Conservation (phyloP, 2,329 filamentous ascomycete species). For the Alternaria dauci region DNA sequence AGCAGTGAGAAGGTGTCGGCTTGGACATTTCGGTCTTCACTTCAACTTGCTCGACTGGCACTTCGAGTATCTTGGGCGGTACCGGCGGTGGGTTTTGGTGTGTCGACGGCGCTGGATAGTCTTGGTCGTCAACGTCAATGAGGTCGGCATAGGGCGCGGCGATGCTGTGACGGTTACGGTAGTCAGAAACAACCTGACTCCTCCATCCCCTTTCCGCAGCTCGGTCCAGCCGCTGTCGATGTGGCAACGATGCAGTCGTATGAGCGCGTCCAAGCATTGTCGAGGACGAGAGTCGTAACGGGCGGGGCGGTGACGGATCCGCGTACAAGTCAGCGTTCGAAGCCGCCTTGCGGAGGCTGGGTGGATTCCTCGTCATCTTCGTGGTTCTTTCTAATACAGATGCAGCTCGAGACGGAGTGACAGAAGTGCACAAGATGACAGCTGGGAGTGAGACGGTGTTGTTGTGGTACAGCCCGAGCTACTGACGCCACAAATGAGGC, state of each 20-base stretch:
- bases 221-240: constrained; percentile 32
- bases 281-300: constrained; percentile 37
- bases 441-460: constrained; percentile 10
- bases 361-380: constrained; percentile 50
- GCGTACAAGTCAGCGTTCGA: constrained; percentile 50
- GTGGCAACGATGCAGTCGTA: constrained; percentile 39
- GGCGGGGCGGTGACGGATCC: constrained; percentile 42
- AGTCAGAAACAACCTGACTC: constrained; percentile 13
- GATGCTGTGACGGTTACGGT: constrained; percentile 41
- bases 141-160: constrained; percentile 41
- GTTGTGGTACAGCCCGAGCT: constrained; percentile 11
- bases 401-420: background rate
- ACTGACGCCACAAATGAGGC: constrained; percentile 20
- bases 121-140: constrained; percentile 43
- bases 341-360: constrained; percentile 46
- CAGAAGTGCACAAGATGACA: background rate
- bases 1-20: constrained; percentile 26
- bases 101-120: constrained; percentile 26
- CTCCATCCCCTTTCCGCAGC: constrained; percentile 19
- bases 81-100: constrained; percentile 48
- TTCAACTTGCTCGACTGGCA: constrained; percentile 16
- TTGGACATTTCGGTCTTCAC: constrained; percentile 12
- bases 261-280: constrained; percentile 43
- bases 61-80: constrained; percentile 49
- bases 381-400: background rate